Evolutionary conservation across 164 flowering plant species (phyloP), one percentile per base, ranked within the genome.

Genomic region (Chimonanthus praecox): DNA sequence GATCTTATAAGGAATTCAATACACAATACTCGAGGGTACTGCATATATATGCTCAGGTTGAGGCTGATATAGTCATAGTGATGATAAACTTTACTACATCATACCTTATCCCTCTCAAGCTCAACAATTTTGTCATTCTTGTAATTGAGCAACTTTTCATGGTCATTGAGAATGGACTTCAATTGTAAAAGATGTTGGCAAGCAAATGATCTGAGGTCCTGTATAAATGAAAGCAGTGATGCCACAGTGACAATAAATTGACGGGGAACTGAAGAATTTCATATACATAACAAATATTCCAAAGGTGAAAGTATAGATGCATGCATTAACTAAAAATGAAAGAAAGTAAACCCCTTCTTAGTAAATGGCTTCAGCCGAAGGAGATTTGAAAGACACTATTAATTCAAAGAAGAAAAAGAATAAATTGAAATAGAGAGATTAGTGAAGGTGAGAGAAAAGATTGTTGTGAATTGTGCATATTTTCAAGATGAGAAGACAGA

Each of bases 31-130:
- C 4, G 60, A 54, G 11, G 68, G 45, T 13, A 45, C 47, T 65
- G 64, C 33, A 54, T 54, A 3, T n/a, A 54, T 54, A 54, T 54
- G 16, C 60, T 33, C 15, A 2, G 47, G 68, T 7, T 13, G 45
- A 65, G 48, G 61, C 18, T n/a, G 16, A 58, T 16, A 47, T 4
- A 16, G 4, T n/a, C 21, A 67, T 16, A 65, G 50, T 58, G 68
- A 64, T 51, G 13, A 45, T 72, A 6, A 62, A 66, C 66, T 20
- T 47, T 44, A 11, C 45, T 44, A 18, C 20, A 58, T 13, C 60
- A 66, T 58, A 91, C 99, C 91, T 94, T 92, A 69, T 90, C 92
- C 72, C 73, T 79, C 75, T 88, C 93, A 73, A 89, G 79, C 76
- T 84, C 85, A 76, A 62, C 67, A 77, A 87, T 61, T 82, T 82